Base-by-base conservation (phyloP, 768 basidiomycete genomes). In the Hericium rajendrae region DNA sequence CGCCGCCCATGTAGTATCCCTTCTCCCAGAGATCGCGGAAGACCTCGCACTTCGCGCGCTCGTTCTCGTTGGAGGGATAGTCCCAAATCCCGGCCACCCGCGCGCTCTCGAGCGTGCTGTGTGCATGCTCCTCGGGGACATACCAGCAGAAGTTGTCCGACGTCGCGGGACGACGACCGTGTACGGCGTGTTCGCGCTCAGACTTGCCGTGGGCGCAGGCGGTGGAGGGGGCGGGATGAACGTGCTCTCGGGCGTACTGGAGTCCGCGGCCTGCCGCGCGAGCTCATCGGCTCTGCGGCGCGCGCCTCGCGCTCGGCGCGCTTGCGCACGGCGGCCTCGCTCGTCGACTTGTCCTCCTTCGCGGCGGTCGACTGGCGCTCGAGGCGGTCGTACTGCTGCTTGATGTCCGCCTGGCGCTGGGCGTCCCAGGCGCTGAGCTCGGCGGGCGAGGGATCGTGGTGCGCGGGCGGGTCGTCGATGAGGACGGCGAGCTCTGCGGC, bases 1-100 rank as follows among this genome's bases (percentile, higher is more conserved):
- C 94, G 0, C 82, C 82, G 50, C 94, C 94, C 81, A 97, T 80
- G 68, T 82, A 97, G 67, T 86, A 85, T 0, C 90, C 91, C 70
- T 86, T 80, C 60, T 85, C 81, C 87, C 89, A 91, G 12, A 97
- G 68, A 61, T 83, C 84, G 48, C 78, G 78, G 68, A 93, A 95
- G 10, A 93, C 86, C 10, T 77, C 83, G 60, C 89, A 93, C 55
- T 83, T 78, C 11, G 93, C 91, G 3, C 80, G 76, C 67, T 95
- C 86, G 43, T 76, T 67, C 2, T 80, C 71, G 2, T 74, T 84
- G 4, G 76, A 70, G 0, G 92, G 91, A 66, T 87, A 93, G 16
- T 73, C 71, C 91, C 91, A 95, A 49, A 94, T 69, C 1, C 84
- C 83, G 0, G 86, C 87, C 6, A 71, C 74, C 38, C 74, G 79